Evolutionary conservation across 1,284 basidiomycete species (phyloP), one percentile per base, ranked within the genome.

Genomic region (Microstroma glucosiphilum): DNA sequence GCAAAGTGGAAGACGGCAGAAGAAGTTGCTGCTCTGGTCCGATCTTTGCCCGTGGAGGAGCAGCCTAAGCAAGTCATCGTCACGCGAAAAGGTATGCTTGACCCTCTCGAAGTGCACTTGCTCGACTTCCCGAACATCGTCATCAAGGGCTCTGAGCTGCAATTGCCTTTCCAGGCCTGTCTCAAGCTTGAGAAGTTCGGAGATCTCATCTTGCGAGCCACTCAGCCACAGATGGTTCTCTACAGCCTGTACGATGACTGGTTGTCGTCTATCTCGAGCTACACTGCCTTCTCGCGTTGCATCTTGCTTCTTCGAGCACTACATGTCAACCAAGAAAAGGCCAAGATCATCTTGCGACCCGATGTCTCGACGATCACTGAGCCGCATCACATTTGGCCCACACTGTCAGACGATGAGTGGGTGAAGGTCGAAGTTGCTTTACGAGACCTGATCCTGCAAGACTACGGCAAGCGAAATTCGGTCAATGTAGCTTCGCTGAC

Each of bases 101-200:
- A 82, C 68, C 81, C 81, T 6, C 87, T 98, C 64, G 96, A 98
- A 83, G 96, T 98, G 63, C 96, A 98, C 80, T 86, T 97, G 81
- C 88, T 82, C 63, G 96, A 97, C 83, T 98, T 99, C 88, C 96
- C 96, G 60, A 99, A 98, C 82, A 96, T 99, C 75, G 93, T 97
- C 80, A 98, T 99, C 84, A 97, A 98, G 83, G 96, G 96, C 60
- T 93, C 90, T 70, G 96, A 99, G 81, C 83, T 99, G 56, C 96
- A 98, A 79, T 82, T 98, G 65, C 96, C 96, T 0, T 98, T 98
- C 91, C 94, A 98, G 82, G 92, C 94, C 17, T 94, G 92, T 72
- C 92, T 99, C 88, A 97, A 98, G 85, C 93, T 98, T 86, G 96
- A 99, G 84, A 96, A 97, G 82, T 97, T 99, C 70, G 96, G 96